phyloP scores from a whole-genome alignment of 2,329 filamentous ascomycete genomes.

The Fusarium sp. region DNA sequence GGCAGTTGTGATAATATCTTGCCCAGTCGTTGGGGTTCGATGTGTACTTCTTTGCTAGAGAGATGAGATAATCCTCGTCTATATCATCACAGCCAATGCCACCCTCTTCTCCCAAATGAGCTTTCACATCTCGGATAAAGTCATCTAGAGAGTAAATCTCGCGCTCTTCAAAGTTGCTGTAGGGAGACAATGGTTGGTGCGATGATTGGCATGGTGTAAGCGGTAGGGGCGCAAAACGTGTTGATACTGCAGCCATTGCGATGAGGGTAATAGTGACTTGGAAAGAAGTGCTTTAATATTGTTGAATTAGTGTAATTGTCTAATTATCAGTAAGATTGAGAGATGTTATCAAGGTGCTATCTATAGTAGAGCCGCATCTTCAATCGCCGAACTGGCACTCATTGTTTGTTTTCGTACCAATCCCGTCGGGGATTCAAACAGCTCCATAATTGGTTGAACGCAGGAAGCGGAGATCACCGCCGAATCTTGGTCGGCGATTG shows the following conservation, averaged over 20 bases:
- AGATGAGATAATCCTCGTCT: slow-evolving; percentile 16
- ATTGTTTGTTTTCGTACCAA: accelerated
- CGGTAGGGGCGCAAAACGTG: slow-evolving; percentile 6
- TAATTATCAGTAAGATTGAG: no score
- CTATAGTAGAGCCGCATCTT: neutral
- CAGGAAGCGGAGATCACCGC: neutral
- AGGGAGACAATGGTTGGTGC: neutral
- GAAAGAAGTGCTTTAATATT: neutral
- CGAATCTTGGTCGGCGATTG: neutral
- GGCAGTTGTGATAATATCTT: slow-evolving; percentile 14
- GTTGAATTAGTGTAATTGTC: accelerated
- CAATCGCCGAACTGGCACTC: neutral
- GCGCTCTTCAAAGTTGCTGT: neutral
- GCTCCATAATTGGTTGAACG: neutral
- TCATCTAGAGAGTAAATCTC: neutral
- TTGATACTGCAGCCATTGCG: slow-evolving; percentile 17
- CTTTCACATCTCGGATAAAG: neutral
- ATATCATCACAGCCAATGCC: slow-evolving; percentile 17
- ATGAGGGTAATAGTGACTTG: no score
- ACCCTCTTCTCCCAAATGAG: neutral
- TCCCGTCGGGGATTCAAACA: neutral
- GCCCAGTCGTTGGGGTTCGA: slow-evolving; percentile 22
- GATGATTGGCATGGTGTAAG: neutral
- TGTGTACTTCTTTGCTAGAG: neutral
- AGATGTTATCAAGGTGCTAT: neutral